A percentile compares a stretch with the other conserved stretches of the same genome.
Evolutionary conservation across 176 grass and related monocot species (phyloP).

Genomic region (Triticum timopheevii): DNA sequence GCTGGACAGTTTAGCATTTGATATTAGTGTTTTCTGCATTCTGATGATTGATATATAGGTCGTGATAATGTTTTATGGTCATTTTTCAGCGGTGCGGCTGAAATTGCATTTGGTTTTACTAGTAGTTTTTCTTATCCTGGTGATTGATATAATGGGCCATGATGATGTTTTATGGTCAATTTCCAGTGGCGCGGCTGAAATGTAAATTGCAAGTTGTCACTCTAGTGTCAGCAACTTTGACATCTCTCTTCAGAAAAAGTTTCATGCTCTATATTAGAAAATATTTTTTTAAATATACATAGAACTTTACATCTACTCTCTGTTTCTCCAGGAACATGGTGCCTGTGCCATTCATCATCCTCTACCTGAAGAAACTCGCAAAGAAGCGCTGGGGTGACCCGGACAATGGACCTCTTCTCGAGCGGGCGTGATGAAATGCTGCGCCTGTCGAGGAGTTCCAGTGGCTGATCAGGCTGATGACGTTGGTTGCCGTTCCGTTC

Average conservation of each 20-base stretch:
- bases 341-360: constrained; percentile 77
- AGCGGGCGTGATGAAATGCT: constrained; percentile 74
- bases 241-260: not conserved
- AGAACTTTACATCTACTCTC: not conserved
- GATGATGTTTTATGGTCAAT: not conserved
- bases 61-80: not conserved
- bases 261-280: not conserved
- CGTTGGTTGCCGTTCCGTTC: constrained; percentile 90
- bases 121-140: not conserved
- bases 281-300: not conserved
- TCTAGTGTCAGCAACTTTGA: not conserved
- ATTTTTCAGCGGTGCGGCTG: not conserved
- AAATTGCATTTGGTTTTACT: not conserved
- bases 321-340: constrained; percentile 82
- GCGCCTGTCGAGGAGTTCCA: constrained; percentile 84
- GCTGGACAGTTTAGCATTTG: not conserved
- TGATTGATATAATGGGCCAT: not conserved
- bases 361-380: constrained; percentile 77
- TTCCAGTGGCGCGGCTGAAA: not conserved
- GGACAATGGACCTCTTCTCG: constrained; percentile 65
- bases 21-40: not conserved
- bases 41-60: not conserved
- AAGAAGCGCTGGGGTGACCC: constrained; percentile 52
- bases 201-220: not conserved
- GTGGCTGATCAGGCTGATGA: constrained; percentile 79